Conservation (phyloP, 1,284 basidiomycete species). For the Ustilago esculenta region DNA sequence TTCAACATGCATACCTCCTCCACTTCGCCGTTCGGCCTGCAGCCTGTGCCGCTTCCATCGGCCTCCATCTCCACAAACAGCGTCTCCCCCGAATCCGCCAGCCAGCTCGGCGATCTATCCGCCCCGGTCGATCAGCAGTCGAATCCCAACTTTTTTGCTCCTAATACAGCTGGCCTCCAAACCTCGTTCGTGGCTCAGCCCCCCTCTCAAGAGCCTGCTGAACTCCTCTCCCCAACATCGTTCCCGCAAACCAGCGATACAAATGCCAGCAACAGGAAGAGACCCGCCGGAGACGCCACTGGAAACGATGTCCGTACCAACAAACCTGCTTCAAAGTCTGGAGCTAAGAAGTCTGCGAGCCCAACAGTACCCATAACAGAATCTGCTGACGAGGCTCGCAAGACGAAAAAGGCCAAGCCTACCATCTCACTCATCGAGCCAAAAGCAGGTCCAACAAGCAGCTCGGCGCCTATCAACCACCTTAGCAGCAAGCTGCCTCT, state of each 20-base stretch:
- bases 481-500: conserved; percentile 48
- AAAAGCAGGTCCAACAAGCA: conserved; percentile 5
- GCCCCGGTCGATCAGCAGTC: conserved; percentile 12
- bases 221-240: too few species aligned
- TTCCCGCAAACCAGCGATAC: background rate
- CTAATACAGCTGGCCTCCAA: conserved; percentile 6
- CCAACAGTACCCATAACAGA: conserved; percentile 8
- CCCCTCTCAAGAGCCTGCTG: too few species aligned
- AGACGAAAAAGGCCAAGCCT: conserved; percentile 34
- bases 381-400: conserved; percentile 5
- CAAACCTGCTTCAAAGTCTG: conserved; percentile 6
- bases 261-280: conserved; percentile 7
- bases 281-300: conserved; percentile 7
- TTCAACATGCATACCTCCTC: conserved; percentile 24
- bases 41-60: conserved; percentile 18
- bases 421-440: conserved; percentile 5
- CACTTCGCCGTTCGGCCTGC: conserved; percentile 29
- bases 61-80: conserved; percentile 6
- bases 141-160: conserved; percentile 35
- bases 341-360: conserved; percentile 13
- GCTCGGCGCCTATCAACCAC: conserved; percentile 12
- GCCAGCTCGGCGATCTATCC: conserved; percentile 3
- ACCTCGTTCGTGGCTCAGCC: conserved; percentile 2
- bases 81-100: background rate
- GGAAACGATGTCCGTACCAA: background rate